Conservation (phyloP, 768 basidiomycete genomes). For the Psilocybe azurescens region DNA sequence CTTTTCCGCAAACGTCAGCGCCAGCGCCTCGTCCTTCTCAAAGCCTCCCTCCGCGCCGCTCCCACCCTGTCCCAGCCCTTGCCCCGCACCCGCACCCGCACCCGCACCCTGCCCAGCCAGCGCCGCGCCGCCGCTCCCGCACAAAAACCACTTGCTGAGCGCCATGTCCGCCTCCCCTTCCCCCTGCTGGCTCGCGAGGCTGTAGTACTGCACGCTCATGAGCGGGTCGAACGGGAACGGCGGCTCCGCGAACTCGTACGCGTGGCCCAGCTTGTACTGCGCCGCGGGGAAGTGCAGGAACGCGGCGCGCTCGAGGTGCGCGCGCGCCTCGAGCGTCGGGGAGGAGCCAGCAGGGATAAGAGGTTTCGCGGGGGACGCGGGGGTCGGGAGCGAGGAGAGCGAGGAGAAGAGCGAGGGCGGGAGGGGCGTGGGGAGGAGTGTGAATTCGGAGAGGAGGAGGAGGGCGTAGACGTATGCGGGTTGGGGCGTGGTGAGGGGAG, state of each 20-base stretch:
- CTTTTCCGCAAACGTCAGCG: slow-evolving; percentile 90
- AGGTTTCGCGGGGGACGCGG: slow-evolving; percentile 48
- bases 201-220: slow-evolving; percentile 90
- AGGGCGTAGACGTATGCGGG: slow-evolving; percentile 91
- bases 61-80: slow-evolving; percentile 22
- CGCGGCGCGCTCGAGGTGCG: slow-evolving; percentile 83
- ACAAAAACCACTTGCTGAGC: slow-evolving; percentile 95
- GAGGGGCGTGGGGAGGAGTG: slow-evolving; percentile 51
- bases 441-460: slow-evolving; percentile 83
- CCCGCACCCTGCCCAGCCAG: not conserved
- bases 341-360: slow-evolving; percentile 57
- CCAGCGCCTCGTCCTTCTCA: slow-evolving; percentile 86
- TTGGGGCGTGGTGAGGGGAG: slow-evolving; percentile 77
- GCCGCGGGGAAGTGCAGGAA: slow-evolving; percentile 85
- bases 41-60: slow-evolving; percentile 52
- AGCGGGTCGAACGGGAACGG: slow-evolving; percentile 90
- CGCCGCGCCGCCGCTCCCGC: slow-evolving; percentile 60
- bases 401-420: slow-evolving; percentile 55
- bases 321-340: slow-evolving; percentile 65
- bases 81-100: slow-evolving; percentile 7
- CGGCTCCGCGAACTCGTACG: slow-evolving; percentile 89
- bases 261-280: slow-evolving; percentile 92
- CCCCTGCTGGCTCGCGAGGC: slow-evolving; percentile 80
- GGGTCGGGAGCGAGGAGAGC: slow-evolving; percentile 43
- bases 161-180: slow-evolving; percentile 97